Evolutionary conservation across 108 stramenopile species (phyloP).

Genomic region (Schizochytrium sp.): DNA sequence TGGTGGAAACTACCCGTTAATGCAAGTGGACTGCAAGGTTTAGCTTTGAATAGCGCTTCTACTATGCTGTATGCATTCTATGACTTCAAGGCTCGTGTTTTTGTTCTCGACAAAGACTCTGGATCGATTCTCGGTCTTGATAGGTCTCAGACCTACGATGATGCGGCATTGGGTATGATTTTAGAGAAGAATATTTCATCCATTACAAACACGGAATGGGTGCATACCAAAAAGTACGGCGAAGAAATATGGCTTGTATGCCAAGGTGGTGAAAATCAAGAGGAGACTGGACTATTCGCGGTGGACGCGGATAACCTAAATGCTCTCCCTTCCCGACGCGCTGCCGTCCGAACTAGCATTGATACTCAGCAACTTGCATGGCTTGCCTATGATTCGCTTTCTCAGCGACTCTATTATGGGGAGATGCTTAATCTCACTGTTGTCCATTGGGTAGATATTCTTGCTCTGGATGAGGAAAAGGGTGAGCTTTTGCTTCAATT

Average conservation of each 20-base stretch:
- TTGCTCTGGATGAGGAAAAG: background rate
- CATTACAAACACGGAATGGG: background rate
- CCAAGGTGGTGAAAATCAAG: background rate
- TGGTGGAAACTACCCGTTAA: too few species aligned
- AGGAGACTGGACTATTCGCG: background rate
- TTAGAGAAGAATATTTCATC: background rate
- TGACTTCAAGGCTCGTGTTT: too few species aligned
- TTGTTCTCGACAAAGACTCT: too few species aligned
- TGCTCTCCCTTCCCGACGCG: background rate
- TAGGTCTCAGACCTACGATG: too few species aligned
- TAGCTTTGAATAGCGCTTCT: too few species aligned
- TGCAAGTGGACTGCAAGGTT: too few species aligned
- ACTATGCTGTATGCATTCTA: too few species aligned
- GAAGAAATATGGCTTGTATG: conserved; percentile 9
- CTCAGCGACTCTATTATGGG: conserved; percentile 3
- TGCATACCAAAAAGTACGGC: background rate
- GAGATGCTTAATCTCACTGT: background rate
- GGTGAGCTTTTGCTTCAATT: background rate
- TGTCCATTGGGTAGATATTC: conserved; percentile 15
- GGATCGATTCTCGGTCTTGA: too few species aligned
- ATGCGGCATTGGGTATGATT: background rate
- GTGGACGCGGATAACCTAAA: background rate
- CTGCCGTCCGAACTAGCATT: background rate
- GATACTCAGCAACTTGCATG: background rate
- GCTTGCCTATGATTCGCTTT: background rate